Conservation (phyloP, 257 asterid species). For the Solanum bulbocastanum region DNA sequence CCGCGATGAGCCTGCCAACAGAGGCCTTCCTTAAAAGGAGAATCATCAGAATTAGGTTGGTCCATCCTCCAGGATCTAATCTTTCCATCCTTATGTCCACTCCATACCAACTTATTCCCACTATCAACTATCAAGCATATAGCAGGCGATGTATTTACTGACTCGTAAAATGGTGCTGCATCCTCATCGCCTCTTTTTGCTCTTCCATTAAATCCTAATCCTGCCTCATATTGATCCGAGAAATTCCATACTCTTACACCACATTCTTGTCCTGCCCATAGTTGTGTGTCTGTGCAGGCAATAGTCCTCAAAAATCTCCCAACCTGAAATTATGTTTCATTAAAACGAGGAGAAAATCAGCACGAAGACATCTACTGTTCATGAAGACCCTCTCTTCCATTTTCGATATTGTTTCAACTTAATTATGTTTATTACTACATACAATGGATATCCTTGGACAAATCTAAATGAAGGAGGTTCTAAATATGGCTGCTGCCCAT, state of each 20-base stretch:
- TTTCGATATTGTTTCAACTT: neutral
- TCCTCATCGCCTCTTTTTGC: conserved; percentile 90
- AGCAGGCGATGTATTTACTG: conserved; percentile 58
- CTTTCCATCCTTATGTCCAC: conserved; percentile 93
- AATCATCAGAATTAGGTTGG: conserved; percentile 43
- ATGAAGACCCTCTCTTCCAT: neutral
- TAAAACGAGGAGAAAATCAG: neutral
- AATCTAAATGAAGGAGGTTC: neutral
- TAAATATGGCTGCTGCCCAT: neutral
- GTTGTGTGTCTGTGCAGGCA: conserved; percentile 63
- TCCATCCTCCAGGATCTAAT: conserved; percentile 94
- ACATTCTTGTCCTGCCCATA: conserved; percentile 95
- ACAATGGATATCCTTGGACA: neutral
- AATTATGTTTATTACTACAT: neutral
- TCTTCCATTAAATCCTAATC: conserved; percentile 53
- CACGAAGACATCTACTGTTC: neutral
- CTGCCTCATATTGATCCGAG: conserved; percentile 61
- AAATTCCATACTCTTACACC: conserved; percentile 92
- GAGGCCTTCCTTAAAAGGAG: conserved; percentile 68
- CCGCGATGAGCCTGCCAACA: conserved; percentile 94
- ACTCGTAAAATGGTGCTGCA: conserved; percentile 82
- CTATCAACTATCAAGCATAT: conserved; percentile 64
- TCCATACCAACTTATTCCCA: conserved; percentile 79
- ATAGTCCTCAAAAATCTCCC: conserved; percentile 81
- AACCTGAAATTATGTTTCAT: conserved; percentile 4